phyloP scores from a whole-genome alignment of 257 asterid species.

The Primulina huaijiensis region DNA sequence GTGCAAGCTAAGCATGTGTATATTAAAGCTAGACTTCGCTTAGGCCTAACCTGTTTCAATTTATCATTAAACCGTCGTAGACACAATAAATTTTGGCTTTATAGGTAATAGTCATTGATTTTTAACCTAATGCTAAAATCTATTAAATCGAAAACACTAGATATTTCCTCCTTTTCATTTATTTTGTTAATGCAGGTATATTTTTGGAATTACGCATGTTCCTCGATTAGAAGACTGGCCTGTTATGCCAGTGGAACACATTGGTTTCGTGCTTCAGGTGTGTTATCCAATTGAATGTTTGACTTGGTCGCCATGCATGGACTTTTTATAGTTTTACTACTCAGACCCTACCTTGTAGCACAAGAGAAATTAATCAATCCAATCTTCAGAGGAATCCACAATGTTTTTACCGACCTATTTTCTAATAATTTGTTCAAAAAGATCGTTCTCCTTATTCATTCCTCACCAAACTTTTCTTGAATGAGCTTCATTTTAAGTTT shows the following conservation, averaged over 20 bases:
- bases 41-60: neutral
- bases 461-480: no score
- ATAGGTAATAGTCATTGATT: neutral
- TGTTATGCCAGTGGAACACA: constrained; percentile 92
- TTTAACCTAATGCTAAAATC: neutral
- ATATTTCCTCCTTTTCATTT: constrained; percentile 14
- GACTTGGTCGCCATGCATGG: neutral
- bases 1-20: neutral
- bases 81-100: neutral
- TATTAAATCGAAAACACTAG: constrained; percentile 5
- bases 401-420: no score
- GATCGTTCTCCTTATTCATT: no score
- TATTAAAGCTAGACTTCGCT: no score
- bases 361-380: no score
- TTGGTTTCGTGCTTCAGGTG: constrained; percentile 94
- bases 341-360: no score
- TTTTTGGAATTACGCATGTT: constrained; percentile 92
- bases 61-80: neutral
- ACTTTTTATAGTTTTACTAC: no score
- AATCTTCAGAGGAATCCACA: no score
- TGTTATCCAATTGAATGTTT: constrained; percentile 9
- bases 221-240: constrained; percentile 99
- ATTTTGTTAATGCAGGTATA: constrained; percentile 54
- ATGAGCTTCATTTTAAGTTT: no score
- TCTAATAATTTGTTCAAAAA: no score